Evolutionary conservation across 805 yeast species (phyloP), one percentile per base, ranked within the genome.

Genomic region (Metschnikowia picachoensis): DNA sequence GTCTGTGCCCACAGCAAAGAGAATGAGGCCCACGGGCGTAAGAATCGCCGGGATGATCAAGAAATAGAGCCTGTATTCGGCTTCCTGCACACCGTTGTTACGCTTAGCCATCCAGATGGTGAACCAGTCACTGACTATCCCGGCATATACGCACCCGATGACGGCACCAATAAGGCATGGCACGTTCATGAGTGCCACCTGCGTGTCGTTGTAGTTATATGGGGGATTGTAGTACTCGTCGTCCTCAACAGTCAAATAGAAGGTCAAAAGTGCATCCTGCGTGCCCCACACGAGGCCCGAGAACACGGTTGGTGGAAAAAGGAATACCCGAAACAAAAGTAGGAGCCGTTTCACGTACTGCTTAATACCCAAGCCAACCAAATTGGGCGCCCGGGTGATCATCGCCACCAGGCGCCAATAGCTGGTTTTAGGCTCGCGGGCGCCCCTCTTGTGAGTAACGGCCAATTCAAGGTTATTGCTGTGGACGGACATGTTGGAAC

Each of bases 281-380:
- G 81, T 71, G 37, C 92, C 92, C 92, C 92, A 86, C 52, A 85
- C 79, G n/a, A 82, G 49, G 41, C 88, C 87, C 2, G 86, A 79
- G 20, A 79, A 66, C 56, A 83, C 66, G 12, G 80, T 83, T 2
- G 87, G 85, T 2, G 87, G 87, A 59, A 80, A 80, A 52, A 71
- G 68, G 52, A 82, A 79, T 60, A 82, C 83, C 52, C 79, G 72
- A 50, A 80, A 62, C 61, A 78, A 77, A 49, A 73, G 57, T 13
- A 64, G 46, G 28, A 85, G 65, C 41, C 83, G 77, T 46, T 69
- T 61, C 52, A 77, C 53, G 60, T 85, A 85, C 60, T 85, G 91
- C 58, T 76, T 79, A 64, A 84, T 59, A 1, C 92, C 92, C 20
- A 57, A 64, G 0, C 92, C 92, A 44, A 70, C 67, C 47, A 86